Base-by-base conservation (phyloP, 1,284 basidiomycete species). In the Cutaneotrichosporon cavernicola region DNA sequence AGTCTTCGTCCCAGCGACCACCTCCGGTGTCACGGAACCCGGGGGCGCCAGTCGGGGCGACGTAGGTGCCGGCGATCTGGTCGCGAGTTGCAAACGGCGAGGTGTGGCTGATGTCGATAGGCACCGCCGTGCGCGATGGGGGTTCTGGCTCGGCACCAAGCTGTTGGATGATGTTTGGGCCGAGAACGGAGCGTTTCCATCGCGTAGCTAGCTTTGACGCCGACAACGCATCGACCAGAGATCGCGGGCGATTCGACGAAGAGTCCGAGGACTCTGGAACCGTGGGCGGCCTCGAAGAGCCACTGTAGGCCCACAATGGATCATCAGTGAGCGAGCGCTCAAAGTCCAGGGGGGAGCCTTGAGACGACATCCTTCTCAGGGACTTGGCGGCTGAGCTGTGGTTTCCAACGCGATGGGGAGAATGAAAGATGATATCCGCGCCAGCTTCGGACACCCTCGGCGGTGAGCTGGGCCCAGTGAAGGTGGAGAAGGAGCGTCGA, bases 1-100 rank as follows among this genome's bases (percentile, higher is more conserved):
- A 66, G 5, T 64, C 62, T 4, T 57, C 50, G 16, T 65, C 61
- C 2, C 58, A 51, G 16, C 58, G 38, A 38, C 78, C 78, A 9
- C 26, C 22, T 2, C 76, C 79, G 4, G 81, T 78, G 2, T 74
- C 30, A 3, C 76, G 80, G 73, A 90, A 93, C 0, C 90, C 91
- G 0, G 91, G 91, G 0, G 92, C 91, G 6, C 91, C 91, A 0
- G 82, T 83, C 0, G 90, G 87, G 0, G 90, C 84, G 0, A 85
- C 77, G 70, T 86, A 90, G 5, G 62, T 71, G 1, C 65, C 72
- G 1, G 71, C 64, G 4, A 75, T 47, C 22, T 73, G 69, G 32
- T 75, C 70, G 2, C 65, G 36, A 0, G 71, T 61, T 3, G 72
- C 73, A 47, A 81, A 81, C 2, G 80, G 80, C 2, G 73, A 77